Evolutionary conservation across 1,284 basidiomycete genomes (phyloP), one percentile per base, ranked within the genome.

Genomic region (Cutaneotrichosporon dermatis): DNA sequence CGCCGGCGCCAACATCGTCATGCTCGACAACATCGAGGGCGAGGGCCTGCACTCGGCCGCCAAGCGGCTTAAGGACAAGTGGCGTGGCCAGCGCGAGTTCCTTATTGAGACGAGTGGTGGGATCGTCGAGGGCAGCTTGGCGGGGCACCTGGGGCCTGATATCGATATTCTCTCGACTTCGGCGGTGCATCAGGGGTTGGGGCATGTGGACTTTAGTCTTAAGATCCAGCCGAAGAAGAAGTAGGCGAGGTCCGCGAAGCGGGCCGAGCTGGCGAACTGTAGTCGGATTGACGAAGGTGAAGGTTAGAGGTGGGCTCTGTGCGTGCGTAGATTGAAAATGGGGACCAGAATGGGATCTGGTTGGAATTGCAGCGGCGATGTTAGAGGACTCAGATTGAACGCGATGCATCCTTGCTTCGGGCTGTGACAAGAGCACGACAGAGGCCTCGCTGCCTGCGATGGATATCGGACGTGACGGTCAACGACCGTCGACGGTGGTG

Each of bases 11-110:
- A 94, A 99, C 79, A 88, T 99, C 53, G 83, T 99, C 73, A 99
- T 99, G 95, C 85, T 99, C 16, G 96, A 99, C 74, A 97, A 97
- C 74, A 89, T 97, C 51, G 87, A 89, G 67, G 92, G 91, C 4
- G 79, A 82, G 3, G 83, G 87, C 66, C 81, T 97, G 48, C 82
- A 85, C 7, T 79, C 76, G 37, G 86, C 88, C 6, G 89, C 91
- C 5, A 82, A 81, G 55, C 82, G 81, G 41, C 77, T 97, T 69
- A 90, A 86, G 76, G 83, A 86, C 67, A 70, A 73, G 49, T 76
- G 73, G 65, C 79, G 74, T 12, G 89, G 87, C 10, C 84, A 88
- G 78, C 62, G 67, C 61, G 89, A 88, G 71, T 96, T 94, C 76
- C 74, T 90, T 70, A 84, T 96, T 51, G 92, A 97, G 80, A 90